Conservation (phyloP, 371 early-diverging fungal genomes). For the Syncephalis plumigaleata region DNA sequence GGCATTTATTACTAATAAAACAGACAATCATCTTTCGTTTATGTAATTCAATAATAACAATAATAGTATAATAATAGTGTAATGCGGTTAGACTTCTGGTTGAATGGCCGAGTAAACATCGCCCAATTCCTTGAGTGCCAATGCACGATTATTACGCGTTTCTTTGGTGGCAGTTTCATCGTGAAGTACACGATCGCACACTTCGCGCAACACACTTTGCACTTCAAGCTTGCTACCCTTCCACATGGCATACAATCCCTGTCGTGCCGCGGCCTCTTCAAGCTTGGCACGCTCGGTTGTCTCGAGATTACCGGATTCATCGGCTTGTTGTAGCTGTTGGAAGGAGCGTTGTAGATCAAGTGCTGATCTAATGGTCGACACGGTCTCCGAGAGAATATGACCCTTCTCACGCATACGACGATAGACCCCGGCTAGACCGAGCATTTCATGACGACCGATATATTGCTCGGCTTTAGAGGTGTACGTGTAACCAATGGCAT, state of each 20-base stretch:
- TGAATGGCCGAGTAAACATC: constrained; percentile 37
- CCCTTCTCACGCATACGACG: constrained; percentile 52
- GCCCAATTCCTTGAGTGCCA: constrained; percentile 55
- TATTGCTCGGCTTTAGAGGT: constrained; percentile 67
- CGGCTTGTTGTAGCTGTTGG: constrained; percentile 69
- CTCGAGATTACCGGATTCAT: constrained; percentile 45
- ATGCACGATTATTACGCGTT: constrained; percentile 33
- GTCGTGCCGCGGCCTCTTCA: constrained; percentile 51
- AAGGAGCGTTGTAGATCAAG: constrained; percentile 79
- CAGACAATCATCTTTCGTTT: too few species aligned
- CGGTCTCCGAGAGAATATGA: constrained; percentile 77
- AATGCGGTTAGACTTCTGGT: too few species aligned
- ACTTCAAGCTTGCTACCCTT: constrained; percentile 86
- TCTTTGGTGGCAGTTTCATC: constrained; percentile 36
- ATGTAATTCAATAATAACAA: too few species aligned
- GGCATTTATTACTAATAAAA: too few species aligned
- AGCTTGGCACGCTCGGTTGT: constrained; percentile 36
- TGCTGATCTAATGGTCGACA: constrained; percentile 75
- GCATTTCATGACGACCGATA: constrained; percentile 41
- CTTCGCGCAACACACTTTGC: constrained; percentile 76
- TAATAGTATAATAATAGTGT: too few species aligned
- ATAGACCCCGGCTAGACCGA: constrained; percentile 53
- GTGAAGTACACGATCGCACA: constrained; percentile 65
- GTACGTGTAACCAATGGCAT: constrained; percentile 85
- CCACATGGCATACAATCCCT: constrained; percentile 85